Conservation (phyloP, 2,329 filamentous ascomycete genomes). For the Periconia macrospinosa region DNA sequence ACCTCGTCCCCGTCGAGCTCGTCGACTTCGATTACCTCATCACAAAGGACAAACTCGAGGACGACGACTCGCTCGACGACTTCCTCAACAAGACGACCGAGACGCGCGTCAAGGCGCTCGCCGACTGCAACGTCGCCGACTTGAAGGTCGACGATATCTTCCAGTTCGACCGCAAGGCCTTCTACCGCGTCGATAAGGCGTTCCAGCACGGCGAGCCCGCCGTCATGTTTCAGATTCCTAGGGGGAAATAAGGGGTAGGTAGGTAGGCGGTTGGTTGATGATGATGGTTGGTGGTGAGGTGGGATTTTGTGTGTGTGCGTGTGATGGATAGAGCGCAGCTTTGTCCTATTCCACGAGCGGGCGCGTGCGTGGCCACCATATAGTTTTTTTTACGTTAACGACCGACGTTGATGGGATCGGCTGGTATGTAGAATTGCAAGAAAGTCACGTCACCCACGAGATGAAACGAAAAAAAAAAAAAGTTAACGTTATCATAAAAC, state of each 20-base stretch:
- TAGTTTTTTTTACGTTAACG: no score
- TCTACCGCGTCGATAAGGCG: conserved; percentile 78
- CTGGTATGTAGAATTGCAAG: no score
- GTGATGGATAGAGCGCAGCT: no score
- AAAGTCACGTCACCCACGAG: no score
- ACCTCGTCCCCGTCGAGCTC: conserved; percentile 78
- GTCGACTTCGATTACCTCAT: conserved; percentile 96
- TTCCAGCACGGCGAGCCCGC: conserved; percentile 61
- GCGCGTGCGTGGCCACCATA: no score
- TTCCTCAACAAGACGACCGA: conserved; percentile 78
- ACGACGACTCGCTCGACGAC: conserved; percentile 80
- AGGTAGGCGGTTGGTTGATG: no score
- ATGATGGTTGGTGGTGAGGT: no score
- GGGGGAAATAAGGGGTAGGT: conserved; percentile 43
- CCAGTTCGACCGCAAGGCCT: conserved; percentile 92
- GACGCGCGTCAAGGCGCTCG: conserved; percentile 71
- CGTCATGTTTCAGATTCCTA: conserved; percentile 71
- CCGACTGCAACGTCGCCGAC: conserved; percentile 76
- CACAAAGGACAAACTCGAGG: conserved; percentile 90
- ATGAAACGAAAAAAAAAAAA: no score
- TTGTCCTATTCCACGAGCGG: no score
- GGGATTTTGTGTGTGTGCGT: no score
- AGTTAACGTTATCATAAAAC: no score
- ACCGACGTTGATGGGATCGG: no score
- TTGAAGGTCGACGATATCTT: conserved; percentile 89